These are phyloP conservation scores for Platanthera zijinensis DNA, from an alignment of 106 monocot genomes.

Conservation along the genomic window DNA sequence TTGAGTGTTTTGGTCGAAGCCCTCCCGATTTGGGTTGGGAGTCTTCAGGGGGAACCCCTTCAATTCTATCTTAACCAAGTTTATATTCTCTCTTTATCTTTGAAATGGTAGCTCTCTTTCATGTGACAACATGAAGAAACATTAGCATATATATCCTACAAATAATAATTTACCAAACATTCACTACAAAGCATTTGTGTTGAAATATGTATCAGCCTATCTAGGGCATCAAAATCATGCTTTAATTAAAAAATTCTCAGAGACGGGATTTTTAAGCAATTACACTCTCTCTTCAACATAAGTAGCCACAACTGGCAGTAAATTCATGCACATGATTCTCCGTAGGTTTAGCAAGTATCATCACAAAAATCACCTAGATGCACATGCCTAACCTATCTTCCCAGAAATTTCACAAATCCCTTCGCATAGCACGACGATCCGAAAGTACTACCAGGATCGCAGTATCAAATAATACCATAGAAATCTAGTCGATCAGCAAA, in stretches of 20 bases:
- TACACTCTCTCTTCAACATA: too few species aligned
- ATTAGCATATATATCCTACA: background rate
- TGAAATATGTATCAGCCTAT: background rate
- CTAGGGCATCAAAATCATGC: background rate
- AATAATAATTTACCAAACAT: background rate
- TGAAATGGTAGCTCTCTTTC: background rate
- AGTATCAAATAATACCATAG: background rate
- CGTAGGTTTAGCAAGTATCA: background rate
- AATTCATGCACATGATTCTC: background rate
- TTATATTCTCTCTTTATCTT: background rate
- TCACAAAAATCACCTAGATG: background rate
- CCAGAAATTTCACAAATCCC: slow-evolving; percentile 1
- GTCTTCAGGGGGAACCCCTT: background rate
- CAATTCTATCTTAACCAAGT: background rate
- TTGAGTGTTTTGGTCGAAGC: too few species aligned
- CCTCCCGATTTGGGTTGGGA: too few species aligned
- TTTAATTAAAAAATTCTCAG: background rate
- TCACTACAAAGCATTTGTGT: background rate
- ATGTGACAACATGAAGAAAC: background rate
- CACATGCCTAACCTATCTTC: background rate
- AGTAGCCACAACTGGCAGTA: background rate
- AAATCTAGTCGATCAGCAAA: background rate
- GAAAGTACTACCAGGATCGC: background rate
- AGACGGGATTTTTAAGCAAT: too few species aligned
- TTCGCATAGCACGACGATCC: background rate